A percentile compares a stretch with the other conserved stretches of the same genome.
phyloP scores from a whole-genome alignment of 345 rosid genomes.

The Cardiospermum halicacabum region DNA sequence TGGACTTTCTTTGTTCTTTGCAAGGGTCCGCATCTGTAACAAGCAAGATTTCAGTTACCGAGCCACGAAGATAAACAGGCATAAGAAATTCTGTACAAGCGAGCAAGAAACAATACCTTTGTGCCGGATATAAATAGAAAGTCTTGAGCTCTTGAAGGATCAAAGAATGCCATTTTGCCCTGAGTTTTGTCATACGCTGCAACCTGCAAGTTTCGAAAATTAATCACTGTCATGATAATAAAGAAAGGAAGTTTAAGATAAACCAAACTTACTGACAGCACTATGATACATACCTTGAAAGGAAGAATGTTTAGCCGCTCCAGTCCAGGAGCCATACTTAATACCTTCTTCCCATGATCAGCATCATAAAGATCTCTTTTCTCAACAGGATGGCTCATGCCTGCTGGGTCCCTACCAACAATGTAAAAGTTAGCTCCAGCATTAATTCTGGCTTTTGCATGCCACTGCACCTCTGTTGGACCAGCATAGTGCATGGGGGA shows the following conservation, averaged over 20 bases:
- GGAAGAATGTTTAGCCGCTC: slow-evolving; percentile 97
- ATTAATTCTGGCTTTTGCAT: slow-evolving; percentile 94
- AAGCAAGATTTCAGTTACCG: slow-evolving; percentile 13
- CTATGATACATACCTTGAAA: slow-evolving; percentile 55
- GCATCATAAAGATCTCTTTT: slow-evolving; percentile 95
- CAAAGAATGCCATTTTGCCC: slow-evolving; percentile 98
- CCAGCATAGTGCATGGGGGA: slow-evolving; percentile 99
- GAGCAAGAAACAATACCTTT: slow-evolving; percentile 43
- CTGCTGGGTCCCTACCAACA: slow-evolving; percentile 99
- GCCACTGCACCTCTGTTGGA: slow-evolving; percentile 99
- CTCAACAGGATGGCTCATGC: slow-evolving; percentile 96
- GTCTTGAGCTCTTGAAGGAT: slow-evolving; percentile 85
- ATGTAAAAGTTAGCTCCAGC: slow-evolving; percentile 99
- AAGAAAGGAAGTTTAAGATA: not conserved
- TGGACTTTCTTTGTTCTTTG: slow-evolving; percentile 89
- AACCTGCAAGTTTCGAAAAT: slow-evolving; percentile 42
- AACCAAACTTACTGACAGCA: not conserved
- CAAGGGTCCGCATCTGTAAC: slow-evolving; percentile 81
- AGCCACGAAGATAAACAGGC: not conserved
- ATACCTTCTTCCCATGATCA: slow-evolving; percentile 95
- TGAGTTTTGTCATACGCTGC: slow-evolving; percentile 93
- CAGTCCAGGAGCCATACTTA: slow-evolving; percentile 96
- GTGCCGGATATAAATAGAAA: slow-evolving; percentile 95
- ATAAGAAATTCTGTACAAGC: not conserved
- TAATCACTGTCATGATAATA: not conserved